These are phyloP conservation scores for Miscanthus lutarioriparius DNA, from an alignment of 176 grass and related monocot species.

Conservation along the genomic window DNA sequence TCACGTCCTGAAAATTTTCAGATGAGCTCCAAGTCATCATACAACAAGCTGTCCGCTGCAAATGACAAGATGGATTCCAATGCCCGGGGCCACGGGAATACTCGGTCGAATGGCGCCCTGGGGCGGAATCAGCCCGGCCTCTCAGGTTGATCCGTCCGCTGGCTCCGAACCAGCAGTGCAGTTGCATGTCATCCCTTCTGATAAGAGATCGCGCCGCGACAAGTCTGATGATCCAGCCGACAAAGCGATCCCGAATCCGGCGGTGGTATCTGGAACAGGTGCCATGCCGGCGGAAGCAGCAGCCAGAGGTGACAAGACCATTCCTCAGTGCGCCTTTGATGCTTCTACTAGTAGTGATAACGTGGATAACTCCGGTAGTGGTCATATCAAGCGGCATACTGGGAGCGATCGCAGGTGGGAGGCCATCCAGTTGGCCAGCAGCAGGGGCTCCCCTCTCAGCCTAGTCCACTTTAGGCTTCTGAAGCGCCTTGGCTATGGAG, in stretches of 20 bases:
- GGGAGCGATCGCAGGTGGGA: constrained; percentile 62
- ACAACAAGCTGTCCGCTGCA: constrained; percentile 41
- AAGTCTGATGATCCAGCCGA: constrained; percentile 38
- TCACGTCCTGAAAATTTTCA: constrained; percentile 32
- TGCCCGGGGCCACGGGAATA: not conserved
- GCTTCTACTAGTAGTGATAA: constrained; percentile 22
- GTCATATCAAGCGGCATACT: constrained; percentile 54
- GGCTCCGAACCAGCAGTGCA: constrained; percentile 27
- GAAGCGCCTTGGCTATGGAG: constrained; percentile 61
- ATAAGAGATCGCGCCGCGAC: constrained; percentile 36
- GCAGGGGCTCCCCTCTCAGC: constrained; percentile 44
- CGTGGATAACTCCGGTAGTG: not conserved
- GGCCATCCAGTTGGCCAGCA: constrained; percentile 45
- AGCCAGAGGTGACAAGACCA: not conserved
- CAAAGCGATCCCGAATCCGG: not conserved
- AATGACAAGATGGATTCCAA: constrained; percentile 45
- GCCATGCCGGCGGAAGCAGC: not conserved
- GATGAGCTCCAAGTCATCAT: constrained; percentile 52
- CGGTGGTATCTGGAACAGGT: not conserved
- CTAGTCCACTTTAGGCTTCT: constrained; percentile 62
- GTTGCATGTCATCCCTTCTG: constrained; percentile 25
- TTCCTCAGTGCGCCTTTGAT: not conserved
- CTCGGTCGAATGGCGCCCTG: constrained; percentile 19
- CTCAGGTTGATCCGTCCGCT: constrained; percentile 27
- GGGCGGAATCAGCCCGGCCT: constrained; percentile 33